Percentiles rank a stretch among this genome's conserved stretches.
phyloP scores from a whole-genome alignment of 129 eudicot species.

The Mikania micrantha region DNA sequence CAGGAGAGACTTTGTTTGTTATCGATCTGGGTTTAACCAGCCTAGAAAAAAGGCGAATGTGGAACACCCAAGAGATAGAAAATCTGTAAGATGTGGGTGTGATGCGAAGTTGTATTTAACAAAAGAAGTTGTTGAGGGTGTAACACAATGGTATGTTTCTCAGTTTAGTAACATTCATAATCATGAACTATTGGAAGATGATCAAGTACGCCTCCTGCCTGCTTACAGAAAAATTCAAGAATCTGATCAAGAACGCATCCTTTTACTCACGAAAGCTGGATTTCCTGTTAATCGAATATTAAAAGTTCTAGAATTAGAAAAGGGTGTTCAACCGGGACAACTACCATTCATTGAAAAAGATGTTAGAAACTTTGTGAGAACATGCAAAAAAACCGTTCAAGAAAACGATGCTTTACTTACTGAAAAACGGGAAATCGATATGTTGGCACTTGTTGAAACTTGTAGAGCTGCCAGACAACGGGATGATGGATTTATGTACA shows the following conservation, averaged over 20 bases:
- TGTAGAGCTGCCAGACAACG: conserved; percentile 39
- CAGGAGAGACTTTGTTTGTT: conserved; percentile 74
- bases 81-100: conserved; percentile 74
- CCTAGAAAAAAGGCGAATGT: conserved; percentile 75
- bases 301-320: conserved; percentile 61
- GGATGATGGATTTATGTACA: conserved; percentile 57
- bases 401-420: conserved; percentile 64
- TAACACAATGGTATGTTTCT: conserved; percentile 58
- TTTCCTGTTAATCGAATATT: conserved; percentile 71
- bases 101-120: conserved; percentile 74
- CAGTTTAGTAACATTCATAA: conserved; percentile 77
- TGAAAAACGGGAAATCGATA: conserved; percentile 60
- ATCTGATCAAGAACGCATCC: conserved; percentile 76
- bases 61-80: conserved; percentile 73
- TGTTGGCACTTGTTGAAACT: conserved; percentile 54
- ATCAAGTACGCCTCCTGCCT: conserved; percentile 72
- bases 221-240: conserved; percentile 75
- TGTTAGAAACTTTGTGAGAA: conserved; percentile 68
- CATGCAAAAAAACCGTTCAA: conserved; percentile 68
- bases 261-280: conserved; percentile 70
- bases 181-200: conserved; percentile 72
- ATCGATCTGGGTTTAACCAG: conserved; percentile 71
- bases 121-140: conserved; percentile 59
- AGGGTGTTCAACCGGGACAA: conserved; percentile 79
- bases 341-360: conserved; percentile 70